Percentiles rank a stretch among this genome's conserved stretches.
Evolutionary conservation across 2,329 filamentous ascomycete genomes (phyloP).

Genomic region (Colletotrichum cordylinicola): DNA sequence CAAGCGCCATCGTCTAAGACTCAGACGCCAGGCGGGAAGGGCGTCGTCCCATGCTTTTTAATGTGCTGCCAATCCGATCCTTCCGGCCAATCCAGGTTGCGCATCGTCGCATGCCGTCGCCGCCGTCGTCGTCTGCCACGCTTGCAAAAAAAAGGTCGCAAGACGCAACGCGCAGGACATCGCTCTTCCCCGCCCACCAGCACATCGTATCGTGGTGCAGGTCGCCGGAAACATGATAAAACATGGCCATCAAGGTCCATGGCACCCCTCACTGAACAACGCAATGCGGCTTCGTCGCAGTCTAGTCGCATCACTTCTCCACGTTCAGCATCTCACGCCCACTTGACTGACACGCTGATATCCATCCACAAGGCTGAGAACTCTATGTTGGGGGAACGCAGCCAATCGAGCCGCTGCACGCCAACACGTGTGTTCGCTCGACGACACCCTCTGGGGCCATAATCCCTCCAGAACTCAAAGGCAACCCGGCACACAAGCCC

Average conservation of each 20-base stretch:
- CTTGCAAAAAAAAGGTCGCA: background rate
- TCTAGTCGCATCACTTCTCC: background rate
- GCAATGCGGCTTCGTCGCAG: background rate
- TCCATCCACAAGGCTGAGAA: conserved; percentile 18
- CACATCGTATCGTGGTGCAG: background rate
- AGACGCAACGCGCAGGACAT: background rate
- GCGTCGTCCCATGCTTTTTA: background rate
- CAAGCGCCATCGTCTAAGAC: background rate
- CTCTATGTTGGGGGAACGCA: background rate
- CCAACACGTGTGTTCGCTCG: conserved; percentile 7
- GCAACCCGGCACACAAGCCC: background rate
- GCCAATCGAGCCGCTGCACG: conserved; percentile 14
- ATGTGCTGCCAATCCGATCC: background rate
- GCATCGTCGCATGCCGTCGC: background rate
- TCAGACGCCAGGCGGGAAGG: background rate
- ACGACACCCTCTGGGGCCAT: background rate
- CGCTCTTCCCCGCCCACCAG: background rate
- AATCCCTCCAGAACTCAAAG: background rate
- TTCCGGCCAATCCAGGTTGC: background rate
- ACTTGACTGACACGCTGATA: background rate
- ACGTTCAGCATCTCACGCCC: background rate
- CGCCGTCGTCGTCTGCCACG: background rate
- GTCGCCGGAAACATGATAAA: background rate
- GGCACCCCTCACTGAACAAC: background rate
- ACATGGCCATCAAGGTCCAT: conserved; percentile 14